A percentile compares a stretch with the other conserved stretches of the same genome.
Conservation (phyloP, 73 alveolate species). For the Paramecium caudatum region DNA sequence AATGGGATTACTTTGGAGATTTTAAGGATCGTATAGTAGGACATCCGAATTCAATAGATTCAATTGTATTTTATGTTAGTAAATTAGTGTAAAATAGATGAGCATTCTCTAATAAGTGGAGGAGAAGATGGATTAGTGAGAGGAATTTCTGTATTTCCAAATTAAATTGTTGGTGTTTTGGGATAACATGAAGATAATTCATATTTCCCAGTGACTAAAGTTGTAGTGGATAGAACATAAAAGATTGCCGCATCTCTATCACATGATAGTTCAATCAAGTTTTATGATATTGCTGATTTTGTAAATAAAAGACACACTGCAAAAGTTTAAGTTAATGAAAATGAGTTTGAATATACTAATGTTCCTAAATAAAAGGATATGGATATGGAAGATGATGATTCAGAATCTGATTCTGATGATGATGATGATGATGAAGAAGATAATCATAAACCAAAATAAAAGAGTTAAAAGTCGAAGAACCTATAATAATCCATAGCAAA, state of each 20-base stretch:
- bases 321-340: constrained; percentile 76
- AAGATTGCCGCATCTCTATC: constrained; percentile 82
- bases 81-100: constrained; percentile 88
- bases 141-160: constrained; percentile 93
- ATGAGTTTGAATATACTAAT: constrained; percentile 68
- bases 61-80: constrained; percentile 78
- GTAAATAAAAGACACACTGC: constrained; percentile 77
- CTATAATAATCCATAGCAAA: constrained; percentile 71
- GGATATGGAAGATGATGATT: constrained; percentile 85
- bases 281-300: constrained; percentile 85
- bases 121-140: constrained; percentile 96
- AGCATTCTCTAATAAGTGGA: constrained; percentile 92
- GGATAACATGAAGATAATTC: constrained; percentile 84
- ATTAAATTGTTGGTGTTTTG: constrained; percentile 86
- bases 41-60: constrained; percentile 92
- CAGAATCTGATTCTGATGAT: constrained; percentile 71
- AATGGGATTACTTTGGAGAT: constrained; percentile 98
- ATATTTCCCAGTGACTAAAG: constrained; percentile 83
- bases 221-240: constrained; percentile 82
- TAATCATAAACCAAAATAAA: constrained; percentile 66
- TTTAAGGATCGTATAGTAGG: constrained; percentile 94
- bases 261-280: constrained; percentile 87
- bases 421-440: constrained; percentile 73
- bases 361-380: constrained; percentile 68
- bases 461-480: constrained; percentile 69